Evolutionary conservation across 2,329 filamentous ascomycete species (phyloP), one percentile per base, ranked within the genome.

Genomic region (Fusarium domesticum): DNA sequence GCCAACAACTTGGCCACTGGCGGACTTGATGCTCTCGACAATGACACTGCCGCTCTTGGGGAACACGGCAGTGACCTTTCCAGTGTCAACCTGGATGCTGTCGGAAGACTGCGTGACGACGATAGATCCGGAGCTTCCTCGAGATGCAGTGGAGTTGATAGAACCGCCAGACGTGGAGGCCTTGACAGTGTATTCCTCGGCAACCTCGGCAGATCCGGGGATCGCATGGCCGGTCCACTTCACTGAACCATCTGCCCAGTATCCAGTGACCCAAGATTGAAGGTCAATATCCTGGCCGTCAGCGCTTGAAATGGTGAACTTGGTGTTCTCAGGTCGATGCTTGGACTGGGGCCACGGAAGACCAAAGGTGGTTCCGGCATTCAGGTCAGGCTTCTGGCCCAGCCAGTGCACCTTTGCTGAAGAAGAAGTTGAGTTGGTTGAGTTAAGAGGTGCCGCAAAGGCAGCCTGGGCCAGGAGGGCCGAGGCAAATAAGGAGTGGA

Each of bases 161-260:
- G 48, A 48, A 0, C n/a, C 43, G 4, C 7, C n/a, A 3, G 46
- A 46, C 3, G 50, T 39, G 0, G 12, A 44, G 11, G 57, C 59
- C 17, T 43, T 56, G 42, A 64, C 45, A 0, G 63, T 71, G 54
- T 78, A 79, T 15, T 67, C 65, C 3, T 70, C 66, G 4, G 66
- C 57, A 2, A 70, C 58, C 0, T 51, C 54, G 2, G 71, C 69
- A 0, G 68, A 70, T 5, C 65, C 70, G 11, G 70, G 61, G 34
- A 83, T 64, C 0, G 79, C 77, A 54, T 83, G 80, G 1, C 71
- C 78, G 3, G 75, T 80, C 80, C 80, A 83, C 56, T 82, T 83
- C 41, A 81, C 68, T 0, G 79, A 80, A 18, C 75, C 76, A 61
- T 83, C 80, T 1, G 73, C 70, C 80, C 79, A 83, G 57, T 77